Conservation (phyloP, 108 stramenopile species). For the Cyclotella kingstonii region DNA sequence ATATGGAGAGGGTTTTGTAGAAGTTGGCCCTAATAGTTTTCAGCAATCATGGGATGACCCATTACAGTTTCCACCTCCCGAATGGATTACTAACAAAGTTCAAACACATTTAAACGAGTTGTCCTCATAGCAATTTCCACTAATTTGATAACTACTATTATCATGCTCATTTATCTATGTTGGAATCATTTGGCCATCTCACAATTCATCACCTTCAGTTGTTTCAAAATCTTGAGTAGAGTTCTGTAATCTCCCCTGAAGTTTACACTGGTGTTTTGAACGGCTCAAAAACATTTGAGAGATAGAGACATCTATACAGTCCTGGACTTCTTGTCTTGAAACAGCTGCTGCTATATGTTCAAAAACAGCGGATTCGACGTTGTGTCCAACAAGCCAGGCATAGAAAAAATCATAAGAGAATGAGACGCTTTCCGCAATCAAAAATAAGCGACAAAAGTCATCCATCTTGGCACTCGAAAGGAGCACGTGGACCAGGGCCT, state of each 20-base stretch:
- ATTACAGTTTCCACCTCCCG: slow-evolving; percentile 20
- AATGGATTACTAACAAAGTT: slow-evolving; percentile 25
- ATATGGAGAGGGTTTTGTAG: slow-evolving; percentile 36
- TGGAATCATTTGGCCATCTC: too few species aligned
- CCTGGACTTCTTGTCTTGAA: slow-evolving; percentile 14
- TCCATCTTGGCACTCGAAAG: slow-evolving; percentile 9
- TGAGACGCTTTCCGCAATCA: slow-evolving; percentile 20
- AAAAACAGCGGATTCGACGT: slow-evolving; percentile 15
- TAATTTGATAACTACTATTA: not conserved
- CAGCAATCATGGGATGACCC: not conserved
- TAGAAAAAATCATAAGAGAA: slow-evolving; percentile 34
- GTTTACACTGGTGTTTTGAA: slow-evolving; percentile 17
- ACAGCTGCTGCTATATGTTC: slow-evolving; percentile 29
- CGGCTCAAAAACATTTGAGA: slow-evolving; percentile 47
- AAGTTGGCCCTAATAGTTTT: not conserved
- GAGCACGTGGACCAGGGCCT: slow-evolving; percentile 17
- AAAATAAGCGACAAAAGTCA: slow-evolving; percentile 37
- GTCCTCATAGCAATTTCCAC: slow-evolving; percentile 1
- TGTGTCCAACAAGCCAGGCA: slow-evolving; percentile 31
- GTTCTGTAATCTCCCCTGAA: slow-evolving; percentile 3
- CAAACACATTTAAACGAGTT: slow-evolving; percentile 28
- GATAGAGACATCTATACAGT: slow-evolving; percentile 27
- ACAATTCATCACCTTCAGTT: slow-evolving; percentile 31
- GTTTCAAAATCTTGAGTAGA: not conserved
- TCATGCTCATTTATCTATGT: not conserved